Evolutionary conservation across 805 yeast species (phyloP).

Genomic region (Schwanniomyces polymorphus): DNA sequence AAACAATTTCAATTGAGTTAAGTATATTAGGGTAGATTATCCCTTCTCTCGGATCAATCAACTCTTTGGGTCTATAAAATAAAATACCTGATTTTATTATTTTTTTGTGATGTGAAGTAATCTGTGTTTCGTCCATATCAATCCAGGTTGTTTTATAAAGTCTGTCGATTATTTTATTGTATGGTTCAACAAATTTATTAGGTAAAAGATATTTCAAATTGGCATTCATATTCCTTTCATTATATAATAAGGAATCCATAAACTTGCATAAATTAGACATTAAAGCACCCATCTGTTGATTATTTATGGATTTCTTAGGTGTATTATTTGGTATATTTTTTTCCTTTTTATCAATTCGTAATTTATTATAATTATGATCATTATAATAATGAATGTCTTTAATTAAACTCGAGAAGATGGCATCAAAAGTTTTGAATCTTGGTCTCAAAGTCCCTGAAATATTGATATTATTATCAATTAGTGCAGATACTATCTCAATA

Average conservation of each 20-base stretch:
- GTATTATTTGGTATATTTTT: slow-evolving; percentile 20
- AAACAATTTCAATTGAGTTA: slow-evolving; percentile 24
- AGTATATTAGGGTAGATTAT: slow-evolving; percentile 15
- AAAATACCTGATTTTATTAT: slow-evolving; percentile 28
- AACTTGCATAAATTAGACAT: slow-evolving; percentile 20
- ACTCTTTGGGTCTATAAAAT: slow-evolving; percentile 24
- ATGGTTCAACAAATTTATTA: slow-evolving; percentile 20
- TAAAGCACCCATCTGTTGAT: slow-evolving; percentile 19
- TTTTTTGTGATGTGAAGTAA: slow-evolving; percentile 20
- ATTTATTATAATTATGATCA: slow-evolving; percentile 25
- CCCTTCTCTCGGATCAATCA: slow-evolving; percentile 18
- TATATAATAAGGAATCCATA: slow-evolving; percentile 19
- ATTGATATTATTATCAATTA: slow-evolving; percentile 17
- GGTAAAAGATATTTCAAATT: slow-evolving; percentile 14
- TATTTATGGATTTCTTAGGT: slow-evolving; percentile 23
- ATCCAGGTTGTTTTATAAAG: slow-evolving; percentile 27
- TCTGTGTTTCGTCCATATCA: slow-evolving; percentile 9
- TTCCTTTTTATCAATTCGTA: slow-evolving; percentile 9
- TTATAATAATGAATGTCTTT: slow-evolving; percentile 27
- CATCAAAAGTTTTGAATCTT: slow-evolving; percentile 28
- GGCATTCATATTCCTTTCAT: slow-evolving; percentile 4
- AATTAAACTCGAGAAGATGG: slow-evolving; percentile 26
- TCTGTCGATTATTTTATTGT: slow-evolving; percentile 22
- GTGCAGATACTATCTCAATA: slow-evolving; percentile 24
- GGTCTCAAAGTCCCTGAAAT: slow-evolving; percentile 15